A percentile compares a stretch with the other conserved stretches of the same genome.
Evolutionary conservation across 768 basidiomycete species (phyloP).

Genomic region (Serendipita sp.): DNA sequence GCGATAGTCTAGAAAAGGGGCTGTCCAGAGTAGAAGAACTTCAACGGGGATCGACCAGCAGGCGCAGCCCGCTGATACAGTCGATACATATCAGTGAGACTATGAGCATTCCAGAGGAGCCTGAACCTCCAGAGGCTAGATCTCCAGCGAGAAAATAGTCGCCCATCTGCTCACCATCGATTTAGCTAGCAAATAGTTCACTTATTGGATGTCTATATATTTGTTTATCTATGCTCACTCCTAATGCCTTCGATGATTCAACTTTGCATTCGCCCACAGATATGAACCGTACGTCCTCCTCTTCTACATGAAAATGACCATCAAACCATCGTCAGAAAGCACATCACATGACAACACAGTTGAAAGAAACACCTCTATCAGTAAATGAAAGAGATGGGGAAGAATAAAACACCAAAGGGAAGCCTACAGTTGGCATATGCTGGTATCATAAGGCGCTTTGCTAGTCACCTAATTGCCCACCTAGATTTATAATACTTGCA

Average conservation of each 20-base stretch:
- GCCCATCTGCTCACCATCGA: neutral
- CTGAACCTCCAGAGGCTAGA: neutral
- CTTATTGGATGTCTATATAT: neutral
- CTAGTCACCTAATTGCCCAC: no score
- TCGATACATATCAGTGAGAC: neutral
- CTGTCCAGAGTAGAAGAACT: neutral
- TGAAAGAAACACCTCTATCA: no score
- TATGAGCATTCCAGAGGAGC: conserved; percentile 4
- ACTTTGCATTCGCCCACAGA: neutral
- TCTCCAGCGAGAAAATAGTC: neutral
- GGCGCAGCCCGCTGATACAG: neutral
- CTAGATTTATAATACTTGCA: neutral
- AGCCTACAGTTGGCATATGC: no score
- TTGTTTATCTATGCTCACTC: no score
- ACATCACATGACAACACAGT: no score
- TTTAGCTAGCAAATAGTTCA: neutral
- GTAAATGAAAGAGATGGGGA: no score
- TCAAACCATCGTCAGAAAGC: no score
- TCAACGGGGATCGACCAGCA: neutral
- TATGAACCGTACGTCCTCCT: neutral
- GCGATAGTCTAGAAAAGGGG: neutral
- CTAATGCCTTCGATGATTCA: neutral
- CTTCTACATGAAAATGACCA: neutral
- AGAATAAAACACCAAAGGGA: no score
- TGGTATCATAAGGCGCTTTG: no score